Conservation (phyloP, 176 grass and related monocot genomes). For the Ananas comosus region DNA sequence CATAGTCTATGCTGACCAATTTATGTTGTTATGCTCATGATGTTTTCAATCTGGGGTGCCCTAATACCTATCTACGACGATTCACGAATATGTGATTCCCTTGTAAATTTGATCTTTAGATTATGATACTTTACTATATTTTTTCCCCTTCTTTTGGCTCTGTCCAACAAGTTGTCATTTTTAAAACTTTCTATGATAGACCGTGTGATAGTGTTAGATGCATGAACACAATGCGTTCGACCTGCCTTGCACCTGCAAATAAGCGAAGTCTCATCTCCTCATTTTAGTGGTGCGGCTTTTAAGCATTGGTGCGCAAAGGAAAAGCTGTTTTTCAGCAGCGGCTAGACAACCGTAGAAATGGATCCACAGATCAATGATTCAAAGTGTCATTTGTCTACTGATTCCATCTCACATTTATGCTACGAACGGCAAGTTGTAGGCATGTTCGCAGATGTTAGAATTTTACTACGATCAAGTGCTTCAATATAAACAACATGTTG, state of each 20-base stretch:
- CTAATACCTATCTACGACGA: too few species aligned
- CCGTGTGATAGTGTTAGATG: not conserved
- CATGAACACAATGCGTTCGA: not conserved
- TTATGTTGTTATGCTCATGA: too few species aligned
- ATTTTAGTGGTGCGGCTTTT: constrained; percentile 19
- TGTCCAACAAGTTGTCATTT: too few species aligned
- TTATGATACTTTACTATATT: too few species aligned
- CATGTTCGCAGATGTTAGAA: too few species aligned
- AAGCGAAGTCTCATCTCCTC: constrained; percentile 13
- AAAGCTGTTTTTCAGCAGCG: constrained; percentile 42
- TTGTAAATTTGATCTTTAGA: too few species aligned
- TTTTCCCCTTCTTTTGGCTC: too few species aligned
- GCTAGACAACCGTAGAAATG: constrained; percentile 27
- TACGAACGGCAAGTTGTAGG: not conserved
- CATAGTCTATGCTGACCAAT: too few species aligned
- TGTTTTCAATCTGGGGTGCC: too few species aligned
- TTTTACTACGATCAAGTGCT: too few species aligned
- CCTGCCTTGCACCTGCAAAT: constrained; percentile 18
- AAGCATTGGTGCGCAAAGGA: constrained; percentile 40
- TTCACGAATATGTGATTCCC: too few species aligned
- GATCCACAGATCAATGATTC: not conserved
- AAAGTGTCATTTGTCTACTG: not conserved
- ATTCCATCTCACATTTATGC: constrained; percentile 5
- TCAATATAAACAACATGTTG: not conserved
- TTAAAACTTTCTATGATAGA: too few species aligned